Conservation (phyloP, 2,329 filamentous ascomycete species). For the Ceratocystis ficicola region DNA sequence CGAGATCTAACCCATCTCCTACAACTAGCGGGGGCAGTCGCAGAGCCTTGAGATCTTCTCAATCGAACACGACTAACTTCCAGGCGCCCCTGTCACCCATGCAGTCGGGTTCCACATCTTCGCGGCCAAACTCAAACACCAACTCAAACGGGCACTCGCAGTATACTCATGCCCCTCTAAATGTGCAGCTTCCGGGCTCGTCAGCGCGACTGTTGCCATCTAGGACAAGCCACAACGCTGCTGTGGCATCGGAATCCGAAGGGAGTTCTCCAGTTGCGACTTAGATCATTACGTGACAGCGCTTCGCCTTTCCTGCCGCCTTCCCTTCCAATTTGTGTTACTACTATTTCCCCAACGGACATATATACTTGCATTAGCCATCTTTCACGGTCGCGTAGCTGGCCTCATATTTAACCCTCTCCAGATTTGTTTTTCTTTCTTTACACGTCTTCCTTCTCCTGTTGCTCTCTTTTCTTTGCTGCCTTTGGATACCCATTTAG, state of each 20-base stretch:
- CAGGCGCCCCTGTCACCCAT: neutral
- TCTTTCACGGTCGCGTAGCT: neutral
- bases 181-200: conserved; percentile 1
- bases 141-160: conserved; percentile 1
- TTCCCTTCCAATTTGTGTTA: neutral
- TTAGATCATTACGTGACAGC: neutral
- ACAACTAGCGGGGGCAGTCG: neutral
- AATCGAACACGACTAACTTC: neutral
- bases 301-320: too few species aligned
- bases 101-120: neutral
- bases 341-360: neutral
- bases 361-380: neutral
- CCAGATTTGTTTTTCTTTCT: neutral
- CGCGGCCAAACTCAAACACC: neutral
- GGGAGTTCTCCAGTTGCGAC: neutral
- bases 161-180: conserved; percentile 9
- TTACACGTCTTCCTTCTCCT: neutral
- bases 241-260: neutral
- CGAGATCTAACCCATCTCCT: neutral
- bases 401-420: neutral
- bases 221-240: neutral
- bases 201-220: neutral
- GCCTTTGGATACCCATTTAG: conserved; percentile 18
- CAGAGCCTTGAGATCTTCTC: neutral
- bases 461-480: conserved; percentile 6